Conservation (phyloP, 306 rosid species). For the Vachellia collinsii region DNA sequence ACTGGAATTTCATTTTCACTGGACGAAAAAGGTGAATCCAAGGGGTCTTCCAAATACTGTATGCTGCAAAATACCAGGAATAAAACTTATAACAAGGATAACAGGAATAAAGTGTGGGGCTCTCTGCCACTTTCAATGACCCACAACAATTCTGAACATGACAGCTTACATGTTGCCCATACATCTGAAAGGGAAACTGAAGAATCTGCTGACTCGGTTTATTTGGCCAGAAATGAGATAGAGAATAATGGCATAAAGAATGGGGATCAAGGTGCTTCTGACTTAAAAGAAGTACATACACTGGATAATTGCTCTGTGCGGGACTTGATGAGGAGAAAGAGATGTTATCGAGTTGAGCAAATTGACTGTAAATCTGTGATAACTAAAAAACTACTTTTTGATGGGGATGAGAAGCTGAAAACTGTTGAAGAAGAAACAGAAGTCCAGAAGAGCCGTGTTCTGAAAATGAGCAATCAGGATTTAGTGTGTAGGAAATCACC, state of each 20-base stretch:
- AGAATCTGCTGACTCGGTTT: slow-evolving; percentile 43
- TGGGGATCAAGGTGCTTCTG: slow-evolving; percentile 38
- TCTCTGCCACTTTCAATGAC: slow-evolving; percentile 62
- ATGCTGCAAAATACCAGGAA: slow-evolving; percentile 41
- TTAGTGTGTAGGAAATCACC: slow-evolving; percentile 43
- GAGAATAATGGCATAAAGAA: slow-evolving; percentile 38
- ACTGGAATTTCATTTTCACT: slow-evolving; percentile 47
- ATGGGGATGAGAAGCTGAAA: slow-evolving; percentile 43
- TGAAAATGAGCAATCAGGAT: slow-evolving; percentile 37
- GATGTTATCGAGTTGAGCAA: slow-evolving; percentile 56
- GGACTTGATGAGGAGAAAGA: slow-evolving; percentile 92
- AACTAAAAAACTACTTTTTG: slow-evolving; percentile 46
- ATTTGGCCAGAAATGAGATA: slow-evolving; percentile 38
- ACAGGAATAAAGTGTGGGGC: slow-evolving; percentile 66
- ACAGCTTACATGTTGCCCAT: slow-evolving; percentile 30
- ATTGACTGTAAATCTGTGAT: slow-evolving; percentile 45
- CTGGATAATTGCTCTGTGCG: slow-evolving; percentile 65
- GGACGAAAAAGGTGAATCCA: slow-evolving; percentile 42
- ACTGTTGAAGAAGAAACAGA: slow-evolving; percentile 39
- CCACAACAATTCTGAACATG: slow-evolving; percentile 33
- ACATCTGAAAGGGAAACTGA: slow-evolving; percentile 39
- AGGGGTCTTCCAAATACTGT: slow-evolving; percentile 41
- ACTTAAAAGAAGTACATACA: slow-evolving; percentile 41
- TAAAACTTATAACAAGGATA: slow-evolving; percentile 42
- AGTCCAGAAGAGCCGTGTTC: slow-evolving; percentile 37